Percentiles rank a stretch among this genome's conserved stretches.
Evolutionary conservation across 73 alveolate species (phyloP).

Genomic region (Effrenium voratum): DNA sequence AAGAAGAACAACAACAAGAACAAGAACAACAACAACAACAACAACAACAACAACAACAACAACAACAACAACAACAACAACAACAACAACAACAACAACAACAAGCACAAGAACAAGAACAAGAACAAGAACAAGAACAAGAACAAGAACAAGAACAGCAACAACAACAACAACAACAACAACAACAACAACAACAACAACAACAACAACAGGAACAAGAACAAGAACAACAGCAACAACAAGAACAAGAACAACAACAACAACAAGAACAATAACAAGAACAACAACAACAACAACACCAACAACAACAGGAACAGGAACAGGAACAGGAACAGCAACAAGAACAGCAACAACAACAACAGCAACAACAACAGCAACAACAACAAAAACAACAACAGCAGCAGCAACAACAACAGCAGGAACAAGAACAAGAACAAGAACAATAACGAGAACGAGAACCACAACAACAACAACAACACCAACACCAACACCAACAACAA

Average conservation of each 20-base stretch:
- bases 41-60: no score
- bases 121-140: no score
- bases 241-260: not conserved
- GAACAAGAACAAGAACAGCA: not conserved
- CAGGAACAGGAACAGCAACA: not conserved
- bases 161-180: not conserved
- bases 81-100: no score
- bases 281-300: not conserved
- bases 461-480: not conserved
- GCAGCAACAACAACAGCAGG: not conserved
- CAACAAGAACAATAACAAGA: not conserved
- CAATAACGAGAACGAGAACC: not conserved
- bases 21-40: no score
- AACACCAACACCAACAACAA: not conserved
- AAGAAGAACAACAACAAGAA: no score
- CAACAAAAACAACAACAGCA: not conserved
- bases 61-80: no score
- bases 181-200: not conserved
- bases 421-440: not conserved
- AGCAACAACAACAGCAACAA: not conserved
- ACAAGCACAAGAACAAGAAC: no score
- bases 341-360: not conserved
- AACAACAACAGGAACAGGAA: not conserved
- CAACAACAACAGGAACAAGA: not conserved
- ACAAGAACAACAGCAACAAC: not conserved